Percentiles rank a stretch among this genome's conserved stretches.
Evolutionary conservation across 257 asterid genomes (phyloP).

Genomic region (Solanum chmielewskii): DNA sequence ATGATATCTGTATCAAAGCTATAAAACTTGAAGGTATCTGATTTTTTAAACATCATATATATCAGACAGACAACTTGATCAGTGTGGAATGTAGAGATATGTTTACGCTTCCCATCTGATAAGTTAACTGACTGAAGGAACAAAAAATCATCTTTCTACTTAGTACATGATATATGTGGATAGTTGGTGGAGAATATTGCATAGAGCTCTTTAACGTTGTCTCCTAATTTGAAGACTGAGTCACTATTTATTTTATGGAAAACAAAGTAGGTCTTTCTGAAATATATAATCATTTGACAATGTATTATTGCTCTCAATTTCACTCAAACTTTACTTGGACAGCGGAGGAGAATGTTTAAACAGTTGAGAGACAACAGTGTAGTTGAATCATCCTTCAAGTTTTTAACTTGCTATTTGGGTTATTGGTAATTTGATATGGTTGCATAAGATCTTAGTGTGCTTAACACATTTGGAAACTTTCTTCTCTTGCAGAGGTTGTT

Average conservation of each 20-base stretch:
- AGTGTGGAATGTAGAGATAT: background rate
- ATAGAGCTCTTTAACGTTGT: background rate
- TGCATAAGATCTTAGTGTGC: background rate
- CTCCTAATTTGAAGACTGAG: background rate
- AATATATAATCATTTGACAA: background rate
- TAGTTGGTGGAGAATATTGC: background rate
- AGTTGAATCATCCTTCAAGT: background rate
- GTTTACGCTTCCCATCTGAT: background rate
- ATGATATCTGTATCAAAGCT: background rate
- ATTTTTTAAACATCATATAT: background rate
- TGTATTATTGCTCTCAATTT: background rate
- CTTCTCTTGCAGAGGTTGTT: constrained; percentile 70
- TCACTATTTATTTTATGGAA: background rate
- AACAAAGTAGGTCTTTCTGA: background rate
- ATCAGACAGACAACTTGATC: background rate
- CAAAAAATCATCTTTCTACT: background rate
- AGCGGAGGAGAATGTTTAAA: background rate
- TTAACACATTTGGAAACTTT: background rate
- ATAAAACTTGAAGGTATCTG: background rate
- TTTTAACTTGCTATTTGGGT: background rate
- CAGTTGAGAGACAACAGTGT: background rate
- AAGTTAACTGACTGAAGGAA: background rate
- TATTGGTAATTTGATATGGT: background rate
- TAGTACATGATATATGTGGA: background rate
- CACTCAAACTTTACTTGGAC: background rate